Percentiles rank a stretch among this genome's conserved stretches.
These are phyloP conservation scores for Aspergillus sp. DNA, from an alignment of 2,329 filamentous ascomycete species.

Conservation along the genomic window DNA sequence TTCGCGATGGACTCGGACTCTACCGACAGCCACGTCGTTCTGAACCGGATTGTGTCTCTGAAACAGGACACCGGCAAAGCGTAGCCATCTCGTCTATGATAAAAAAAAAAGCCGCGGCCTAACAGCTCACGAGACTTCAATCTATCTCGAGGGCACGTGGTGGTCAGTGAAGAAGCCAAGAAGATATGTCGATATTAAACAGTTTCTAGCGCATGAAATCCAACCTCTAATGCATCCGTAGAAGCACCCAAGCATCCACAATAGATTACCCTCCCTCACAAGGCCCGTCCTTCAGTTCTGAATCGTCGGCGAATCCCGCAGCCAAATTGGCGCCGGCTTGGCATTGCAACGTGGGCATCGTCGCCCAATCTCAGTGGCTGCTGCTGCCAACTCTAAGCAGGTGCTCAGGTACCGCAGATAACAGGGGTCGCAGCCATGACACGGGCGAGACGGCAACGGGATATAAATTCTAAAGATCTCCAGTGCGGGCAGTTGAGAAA, in stretches of 20 bases:
- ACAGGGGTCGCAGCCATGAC: background rate
- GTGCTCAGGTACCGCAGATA: background rate
- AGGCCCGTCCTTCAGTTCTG: background rate
- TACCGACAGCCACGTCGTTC: conserved; percentile 73
- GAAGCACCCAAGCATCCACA: background rate
- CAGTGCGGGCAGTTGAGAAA: background rate
- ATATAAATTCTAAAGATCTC: background rate
- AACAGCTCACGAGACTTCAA: background rate
- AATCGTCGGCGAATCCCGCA: conserved; percentile 5
- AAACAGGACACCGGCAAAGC: conserved; percentile 59
- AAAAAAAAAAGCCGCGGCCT: no score
- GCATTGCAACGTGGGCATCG: conserved; percentile 13
- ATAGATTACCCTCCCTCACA: background rate
- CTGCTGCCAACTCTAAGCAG: background rate
- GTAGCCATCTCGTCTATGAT: background rate
- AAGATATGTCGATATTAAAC: conserved; percentile 3
- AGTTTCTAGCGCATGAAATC: background rate
- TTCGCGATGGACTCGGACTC: conserved; percentile 69
- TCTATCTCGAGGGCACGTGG: background rate
- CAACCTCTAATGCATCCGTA: background rate
- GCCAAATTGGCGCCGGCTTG: conserved; percentile 3
- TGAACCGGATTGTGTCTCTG: conserved; percentile 89
- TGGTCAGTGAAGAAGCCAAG: background rate
- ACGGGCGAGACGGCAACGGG: no score
- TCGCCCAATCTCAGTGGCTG: conserved; percentile 1